phyloP scores from a whole-genome alignment of 345 rosid species.

The Trapa bicornis region DNA sequence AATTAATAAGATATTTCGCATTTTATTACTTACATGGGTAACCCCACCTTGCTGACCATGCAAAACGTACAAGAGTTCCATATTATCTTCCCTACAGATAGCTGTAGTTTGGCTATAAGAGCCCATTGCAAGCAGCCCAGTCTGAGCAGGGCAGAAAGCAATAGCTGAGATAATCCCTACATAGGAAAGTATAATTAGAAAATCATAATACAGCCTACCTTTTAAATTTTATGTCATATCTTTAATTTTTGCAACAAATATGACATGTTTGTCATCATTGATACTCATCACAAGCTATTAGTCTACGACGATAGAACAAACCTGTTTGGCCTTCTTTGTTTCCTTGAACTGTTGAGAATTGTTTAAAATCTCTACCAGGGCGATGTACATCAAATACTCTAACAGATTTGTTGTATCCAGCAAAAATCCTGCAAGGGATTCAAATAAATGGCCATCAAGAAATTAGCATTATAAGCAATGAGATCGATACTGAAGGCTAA shows the following conservation, averaged over 20 bases:
- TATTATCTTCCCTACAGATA: slow-evolving; percentile 79
- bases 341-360: slow-evolving; percentile 61
- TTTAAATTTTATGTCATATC: not conserved
- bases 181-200: slow-evolving; percentile 4
- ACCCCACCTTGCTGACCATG: slow-evolving; percentile 97
- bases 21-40: slow-evolving; percentile 59
- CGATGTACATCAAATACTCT: slow-evolving; percentile 89
- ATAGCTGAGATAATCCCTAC: slow-evolving; percentile 77
- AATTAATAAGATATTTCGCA: slow-evolving; percentile 3
- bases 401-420: slow-evolving; percentile 75
- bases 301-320: slow-evolving; percentile 3
- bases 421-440: slow-evolving; percentile 51
- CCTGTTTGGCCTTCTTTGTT: slow-evolving; percentile 95
- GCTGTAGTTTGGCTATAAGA: slow-evolving; percentile 85
- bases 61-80: slow-evolving; percentile 82
- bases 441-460: slow-evolving; percentile 7
- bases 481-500: not conserved
- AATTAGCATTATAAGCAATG: not conserved
- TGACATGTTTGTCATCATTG: not conserved
- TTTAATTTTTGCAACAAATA: not conserved
- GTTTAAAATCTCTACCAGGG: slow-evolving; percentile 84
- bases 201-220: not conserved
- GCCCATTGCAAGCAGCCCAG: slow-evolving; percentile 85
- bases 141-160: slow-evolving; percentile 69
- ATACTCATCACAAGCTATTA: not conserved